Base-by-base conservation (phyloP, 1,139 yeast genomes). In the Protomyces lactucae-debilis region DNA sequence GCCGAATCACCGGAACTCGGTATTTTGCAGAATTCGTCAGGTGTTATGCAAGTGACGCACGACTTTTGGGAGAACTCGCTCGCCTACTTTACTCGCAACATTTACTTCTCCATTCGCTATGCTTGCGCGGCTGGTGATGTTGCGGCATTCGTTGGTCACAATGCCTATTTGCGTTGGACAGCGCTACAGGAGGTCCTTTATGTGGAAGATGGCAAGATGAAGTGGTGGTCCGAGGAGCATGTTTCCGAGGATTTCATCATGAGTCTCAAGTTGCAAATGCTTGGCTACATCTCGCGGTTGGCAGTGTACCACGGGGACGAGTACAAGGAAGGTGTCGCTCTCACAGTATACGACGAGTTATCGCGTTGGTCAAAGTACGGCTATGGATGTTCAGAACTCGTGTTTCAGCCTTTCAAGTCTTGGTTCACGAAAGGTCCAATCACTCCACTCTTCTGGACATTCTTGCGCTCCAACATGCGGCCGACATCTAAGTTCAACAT, bases 141-240 rank as follows among this genome's bases (percentile, higher is more conserved):
- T 3, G 67, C 67, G 35, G 67, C 67, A 10, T 66, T 66, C 18
- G 67, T 64, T n/a, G 67, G 67, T 6, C 67, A 66, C 43, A 66
- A 66, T 51, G 67, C 67, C 25, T 66, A 64, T 54, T 51, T 66
- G 48, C 43, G 67, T n/a, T 66, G 67, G 67, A 43, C 65, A 2
- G 67, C 67, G 4, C 48, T 66, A 16, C 67, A 66, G 46, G 66
- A 65, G 48, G 52, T 60, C 23, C 66, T 65, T 45, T 63, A 64
- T 28, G 65, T 37, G 3, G 67, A 65, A 25, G 66, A 55, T 60
- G 54, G 64, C 64, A 52, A 63, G 55, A 43, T 64, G 54, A 65
- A 63, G 52, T 65, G 60, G 51, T 65, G 66, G 67, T 64, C 65
- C 14, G 67, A 65, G 28, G 39, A 36, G 45, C 67, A 65, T 28